Percentiles rank a stretch among this genome's conserved stretches.
These are phyloP conservation scores for Ogataea methylovora DNA, from an alignment of 805 yeast species.

Conservation along the genomic window DNA sequence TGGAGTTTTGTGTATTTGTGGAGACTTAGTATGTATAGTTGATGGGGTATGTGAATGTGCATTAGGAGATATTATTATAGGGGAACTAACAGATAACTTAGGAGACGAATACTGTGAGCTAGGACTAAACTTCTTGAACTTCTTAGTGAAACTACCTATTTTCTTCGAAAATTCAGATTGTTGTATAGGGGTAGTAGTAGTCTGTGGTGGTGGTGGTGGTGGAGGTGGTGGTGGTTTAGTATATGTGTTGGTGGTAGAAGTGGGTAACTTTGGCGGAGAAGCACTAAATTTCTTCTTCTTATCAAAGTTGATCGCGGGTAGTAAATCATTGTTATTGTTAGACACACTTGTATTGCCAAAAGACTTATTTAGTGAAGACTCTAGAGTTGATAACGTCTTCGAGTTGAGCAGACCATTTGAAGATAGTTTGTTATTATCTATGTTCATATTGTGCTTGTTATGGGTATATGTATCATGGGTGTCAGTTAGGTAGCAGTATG, in stretches of 20 bases:
- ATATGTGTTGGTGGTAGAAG: neutral
- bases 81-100: neutral
- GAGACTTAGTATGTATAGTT: no score
- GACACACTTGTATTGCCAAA: no score
- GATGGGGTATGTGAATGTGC: no score
- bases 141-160: constrained; percentile 16
- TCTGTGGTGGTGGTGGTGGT: constrained; percentile 1
- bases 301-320: neutral
- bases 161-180: constrained; percentile 8
- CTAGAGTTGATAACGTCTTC: neutral
- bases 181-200: constrained; percentile 1
- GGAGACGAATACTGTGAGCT: neutral
- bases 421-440: no score
- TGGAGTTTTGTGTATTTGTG: no score
- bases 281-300: neutral
- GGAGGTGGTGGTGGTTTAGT: neutral
- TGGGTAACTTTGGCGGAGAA: neutral
- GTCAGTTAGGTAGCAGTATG: no score
- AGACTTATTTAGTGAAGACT: neutral
- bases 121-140: constrained; percentile 4
- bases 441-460: no score
- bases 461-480: no score
- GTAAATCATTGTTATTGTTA: neutral
- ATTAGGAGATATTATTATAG: no score
- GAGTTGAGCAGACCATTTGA: constrained; percentile 1